Evolutionary conservation across 768 basidiomycete species (phyloP).

Genomic region (Phylloporus scabripes): DNA sequence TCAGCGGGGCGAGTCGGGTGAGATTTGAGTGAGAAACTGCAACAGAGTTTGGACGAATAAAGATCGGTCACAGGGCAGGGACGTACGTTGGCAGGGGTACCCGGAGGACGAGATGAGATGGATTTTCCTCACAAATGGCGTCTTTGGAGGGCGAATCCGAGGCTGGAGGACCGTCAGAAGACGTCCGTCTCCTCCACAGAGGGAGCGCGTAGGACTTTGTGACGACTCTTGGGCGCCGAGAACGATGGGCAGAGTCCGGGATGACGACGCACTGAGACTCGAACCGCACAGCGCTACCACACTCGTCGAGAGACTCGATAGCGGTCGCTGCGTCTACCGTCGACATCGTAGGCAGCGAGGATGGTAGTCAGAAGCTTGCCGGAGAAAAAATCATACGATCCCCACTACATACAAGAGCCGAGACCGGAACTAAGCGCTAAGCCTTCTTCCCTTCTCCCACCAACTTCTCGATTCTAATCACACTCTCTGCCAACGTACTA

Average conservation of each 20-base stretch:
- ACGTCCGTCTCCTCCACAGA: slow-evolving; percentile 48
- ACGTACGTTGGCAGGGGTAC: slow-evolving; percentile 60
- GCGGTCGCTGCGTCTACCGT: not conserved
- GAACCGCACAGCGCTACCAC: slow-evolving; percentile 51
- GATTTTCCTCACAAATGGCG: slow-evolving; percentile 31
- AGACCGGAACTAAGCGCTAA: not conserved
- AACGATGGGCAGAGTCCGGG: slow-evolving; percentile 44
- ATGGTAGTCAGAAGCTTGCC: not conserved
- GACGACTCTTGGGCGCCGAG: slow-evolving; percentile 46
- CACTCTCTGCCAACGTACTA: too few relatives aligned
- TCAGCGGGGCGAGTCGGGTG: slow-evolving; percentile 37
- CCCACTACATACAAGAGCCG: not conserved
- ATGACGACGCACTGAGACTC: slow-evolving; percentile 71
- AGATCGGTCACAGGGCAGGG: not conserved
- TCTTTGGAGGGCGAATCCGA: slow-evolving; percentile 20
- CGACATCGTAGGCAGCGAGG: slow-evolving; percentile 9
- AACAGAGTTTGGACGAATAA: not conserved
- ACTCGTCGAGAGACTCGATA: slow-evolving; percentile 17
- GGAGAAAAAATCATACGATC: slow-evolving; percentile 21
- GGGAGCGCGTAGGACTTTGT: slow-evolving; percentile 67
- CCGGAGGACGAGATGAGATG: slow-evolving; percentile 45
- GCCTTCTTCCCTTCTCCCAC: too few relatives aligned
- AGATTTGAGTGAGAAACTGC: slow-evolving; percentile 41
- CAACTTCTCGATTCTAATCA: too few relatives aligned
- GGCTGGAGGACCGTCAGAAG: slow-evolving; percentile 11